A percentile compares a stretch with the other conserved stretches of the same genome.
These are phyloP conservation scores for Paecilomyces niveus DNA, from an alignment of 2,329 filamentous ascomycete species.

Conservation along the genomic window DNA sequence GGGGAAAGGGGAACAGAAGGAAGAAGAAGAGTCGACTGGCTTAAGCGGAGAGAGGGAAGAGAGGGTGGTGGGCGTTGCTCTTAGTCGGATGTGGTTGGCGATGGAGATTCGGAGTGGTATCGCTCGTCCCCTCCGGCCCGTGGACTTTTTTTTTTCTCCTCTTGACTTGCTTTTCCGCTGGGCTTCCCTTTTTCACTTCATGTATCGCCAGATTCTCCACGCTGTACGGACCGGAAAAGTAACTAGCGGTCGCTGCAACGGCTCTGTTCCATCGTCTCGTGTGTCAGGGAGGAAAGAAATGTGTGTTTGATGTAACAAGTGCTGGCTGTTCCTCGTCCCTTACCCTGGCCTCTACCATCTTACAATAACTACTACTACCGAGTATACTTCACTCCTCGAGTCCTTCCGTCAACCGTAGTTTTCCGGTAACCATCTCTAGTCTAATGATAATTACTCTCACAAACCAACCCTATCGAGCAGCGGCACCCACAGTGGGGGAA, in stretches of 20 bases:
- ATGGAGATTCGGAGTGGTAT: conserved; percentile 3
- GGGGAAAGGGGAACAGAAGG: conserved; percentile 20
- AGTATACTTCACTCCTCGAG: neutral
- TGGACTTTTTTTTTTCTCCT: neutral
- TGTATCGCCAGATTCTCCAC: neutral
- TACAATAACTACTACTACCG: neutral
- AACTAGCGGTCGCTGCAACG: neutral
- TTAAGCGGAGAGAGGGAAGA: conserved; percentile 10
- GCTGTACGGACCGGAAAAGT: neutral
- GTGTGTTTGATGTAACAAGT: neutral
- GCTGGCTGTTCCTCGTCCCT: neutral
- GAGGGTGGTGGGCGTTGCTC: conserved; percentile 7
- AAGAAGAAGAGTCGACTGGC: conserved; percentile 13
- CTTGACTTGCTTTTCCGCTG: neutral
- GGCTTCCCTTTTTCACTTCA: neutral
- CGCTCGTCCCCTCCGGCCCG: conserved; percentile 1
- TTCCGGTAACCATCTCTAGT: neutral
- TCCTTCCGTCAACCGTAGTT: neutral
- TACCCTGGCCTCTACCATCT: neutral
- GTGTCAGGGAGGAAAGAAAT: neutral
- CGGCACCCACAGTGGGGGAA: neutral
- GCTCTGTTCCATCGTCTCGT: neutral
- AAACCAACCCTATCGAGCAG: neutral
- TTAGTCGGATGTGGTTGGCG: conserved; percentile 1
- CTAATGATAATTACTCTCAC: neutral